Base-by-base conservation (phyloP, 305 asterid species). In the Fraxinus velutina region DNA sequence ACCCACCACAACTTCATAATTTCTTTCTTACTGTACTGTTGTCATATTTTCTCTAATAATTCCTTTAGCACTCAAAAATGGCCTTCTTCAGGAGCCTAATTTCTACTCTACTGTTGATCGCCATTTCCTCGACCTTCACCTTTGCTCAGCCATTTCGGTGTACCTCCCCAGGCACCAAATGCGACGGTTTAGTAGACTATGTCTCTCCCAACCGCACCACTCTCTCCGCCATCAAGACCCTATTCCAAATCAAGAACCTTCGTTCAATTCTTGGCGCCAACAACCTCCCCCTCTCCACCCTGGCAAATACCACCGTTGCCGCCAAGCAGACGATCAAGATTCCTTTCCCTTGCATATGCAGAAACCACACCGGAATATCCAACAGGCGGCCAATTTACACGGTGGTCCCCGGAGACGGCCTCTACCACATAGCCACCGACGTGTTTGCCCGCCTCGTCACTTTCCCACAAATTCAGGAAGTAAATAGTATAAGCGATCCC, bases 261-360 rank as follows among this genome's bases (percentile, higher is more conserved):
- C 88, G 86, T 60, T 75, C 92, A 70, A 66, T 90, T 33, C 98
- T 94, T 22, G 98, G 95, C 68, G 95, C 89, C 84, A 94, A 94
- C 91, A 87, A 85, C 82, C 86, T 90, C 76, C 82, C 91, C 9
- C 81, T 76, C 39, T 34, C 76, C 80, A 90, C 94, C 33, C 87
- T 83, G 0, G 24, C 84, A 76, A 84, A 39, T 81, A 27, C 10
- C 62, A 7, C 50, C 33, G 42, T 93, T 39, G 22, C 87, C 21
- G 86, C 93, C 50, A 75, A 73, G 0, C 83, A 77, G 57, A 84
- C 87, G 12, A 8, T 93, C 47, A 89, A 68, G 75, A 87, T 94
- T 57, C 98, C 93, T 36, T 90, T 94, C 87, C 92, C 93, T 78
- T 94, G 98, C 85, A 5, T 80, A 82, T 94, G 98, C 89, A 47